phyloP scores from a whole-genome alignment of 2,329 filamentous ascomycete species.

The Trichoderma sp. region DNA sequence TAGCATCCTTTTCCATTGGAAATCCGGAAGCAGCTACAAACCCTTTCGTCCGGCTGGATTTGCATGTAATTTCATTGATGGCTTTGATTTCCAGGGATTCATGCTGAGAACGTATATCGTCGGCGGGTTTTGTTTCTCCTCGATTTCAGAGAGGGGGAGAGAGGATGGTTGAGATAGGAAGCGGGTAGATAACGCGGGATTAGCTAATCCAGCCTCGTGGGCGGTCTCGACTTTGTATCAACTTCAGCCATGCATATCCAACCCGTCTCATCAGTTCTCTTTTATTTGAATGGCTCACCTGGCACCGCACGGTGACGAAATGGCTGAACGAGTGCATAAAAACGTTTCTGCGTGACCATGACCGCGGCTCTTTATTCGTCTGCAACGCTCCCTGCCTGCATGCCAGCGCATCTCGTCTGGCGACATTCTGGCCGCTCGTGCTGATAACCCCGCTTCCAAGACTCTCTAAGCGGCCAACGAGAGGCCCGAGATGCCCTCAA shows the following conservation, averaged over 20 bases:
- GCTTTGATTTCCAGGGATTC: background rate
- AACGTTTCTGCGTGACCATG: conserved; percentile 19
- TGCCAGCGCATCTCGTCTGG: conserved; percentile 21
- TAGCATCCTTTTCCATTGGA: background rate
- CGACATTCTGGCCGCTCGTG: conserved; percentile 17
- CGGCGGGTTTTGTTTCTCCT: background rate
- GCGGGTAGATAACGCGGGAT: background rate
- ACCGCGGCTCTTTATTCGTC: conserved; percentile 17
- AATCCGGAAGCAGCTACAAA: background rate
- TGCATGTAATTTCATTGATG: background rate
- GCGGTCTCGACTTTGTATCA: background rate
- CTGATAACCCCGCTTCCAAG: conserved; percentile 18
- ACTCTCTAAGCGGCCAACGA: conserved; percentile 13
- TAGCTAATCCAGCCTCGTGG: conserved; percentile 6
- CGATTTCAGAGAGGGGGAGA: background rate
- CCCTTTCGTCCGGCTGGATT: background rate
- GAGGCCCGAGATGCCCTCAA: conserved; percentile 12
- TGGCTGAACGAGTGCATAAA: conserved; percentile 16
- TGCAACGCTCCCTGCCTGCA: conserved; percentile 21
- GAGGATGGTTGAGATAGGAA: background rate
- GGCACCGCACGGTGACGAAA: conserved; percentile 14
- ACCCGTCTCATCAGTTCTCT: background rate
- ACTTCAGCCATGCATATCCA: background rate
- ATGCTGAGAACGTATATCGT: background rate
- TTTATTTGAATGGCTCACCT: conserved; percentile 12